These are phyloP conservation scores for Glycyrrhiza uralensis DNA, from an alignment of 306 rosid genomes.

Conservation along the genomic window DNA sequence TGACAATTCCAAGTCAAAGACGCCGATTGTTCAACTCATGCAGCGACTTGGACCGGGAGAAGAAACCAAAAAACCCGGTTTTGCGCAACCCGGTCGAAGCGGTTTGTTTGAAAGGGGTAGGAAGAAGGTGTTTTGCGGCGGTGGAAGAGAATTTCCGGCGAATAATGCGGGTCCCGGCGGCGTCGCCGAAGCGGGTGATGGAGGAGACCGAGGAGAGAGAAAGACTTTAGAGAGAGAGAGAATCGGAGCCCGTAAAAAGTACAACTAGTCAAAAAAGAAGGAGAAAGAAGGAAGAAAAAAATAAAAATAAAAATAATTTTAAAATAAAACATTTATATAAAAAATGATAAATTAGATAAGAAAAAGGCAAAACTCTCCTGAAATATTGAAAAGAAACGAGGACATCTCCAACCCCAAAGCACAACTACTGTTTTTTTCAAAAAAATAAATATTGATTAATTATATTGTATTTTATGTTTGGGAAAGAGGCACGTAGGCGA, in stretches of 20 bases:
- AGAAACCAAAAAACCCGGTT: slow-evolving; percentile 7
- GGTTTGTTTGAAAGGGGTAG: not conserved
- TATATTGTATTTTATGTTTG: not conserved
- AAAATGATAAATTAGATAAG: not conserved
- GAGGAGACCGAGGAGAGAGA: slow-evolving; percentile 53
- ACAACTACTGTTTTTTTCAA: not conserved
- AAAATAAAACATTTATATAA: not conserved
- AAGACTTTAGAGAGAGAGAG: slow-evolving; percentile 48
- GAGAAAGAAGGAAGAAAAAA: slow-evolving; percentile 31
- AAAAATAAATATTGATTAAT: not conserved
- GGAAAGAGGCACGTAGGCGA: slow-evolving; percentile 10
- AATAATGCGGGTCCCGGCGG: slow-evolving; percentile 23
- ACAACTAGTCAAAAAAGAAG: slow-evolving; percentile 62
- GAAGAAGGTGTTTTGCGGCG: not conserved
- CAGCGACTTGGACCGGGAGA: slow-evolving; percentile 36
- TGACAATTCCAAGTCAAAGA: slow-evolving; percentile 48
- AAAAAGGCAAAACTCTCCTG: slow-evolving; percentile 34
- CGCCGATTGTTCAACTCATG: slow-evolving; percentile 40
- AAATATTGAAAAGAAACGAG: slow-evolving; percentile 3
- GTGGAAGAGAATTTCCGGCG: slow-evolving; percentile 17
- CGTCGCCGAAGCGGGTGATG: slow-evolving; percentile 42
- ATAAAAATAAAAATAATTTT: not conserved
- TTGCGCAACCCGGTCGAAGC: slow-evolving; percentile 2
- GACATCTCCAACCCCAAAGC: slow-evolving; percentile 28
- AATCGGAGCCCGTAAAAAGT: slow-evolving; percentile 60